Base-by-base conservation (phyloP, 2,329 filamentous ascomycete species). In the Sporothrix phasma region DNA sequence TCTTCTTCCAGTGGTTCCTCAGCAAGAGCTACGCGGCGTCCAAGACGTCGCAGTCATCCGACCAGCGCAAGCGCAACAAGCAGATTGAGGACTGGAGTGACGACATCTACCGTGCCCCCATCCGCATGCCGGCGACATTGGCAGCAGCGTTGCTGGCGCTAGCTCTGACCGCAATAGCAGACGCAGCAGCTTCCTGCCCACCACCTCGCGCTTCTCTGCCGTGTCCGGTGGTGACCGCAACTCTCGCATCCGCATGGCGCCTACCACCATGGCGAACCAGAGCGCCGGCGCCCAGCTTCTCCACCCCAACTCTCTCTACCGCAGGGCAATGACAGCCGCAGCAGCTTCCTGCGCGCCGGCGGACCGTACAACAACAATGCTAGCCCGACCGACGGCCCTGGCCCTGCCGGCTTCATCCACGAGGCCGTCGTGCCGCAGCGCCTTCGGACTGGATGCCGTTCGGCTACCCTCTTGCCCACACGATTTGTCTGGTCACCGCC, bases 81-180 rank as follows among this genome's bases (percentile, higher is more conserved):
- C 92, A 97, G 77, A 99, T 99, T 68, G 94, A 99, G 75, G 93
- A 97, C 71, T 99, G 94, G 94, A 88, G 88, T 15, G 90, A 97
- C 68, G 94, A 99, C 72, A 99, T 99, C 70, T 97, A 99, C 75
- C 89, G 92, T 49, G 89, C 93, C 3, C 91, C 92, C 26, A 87
- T 88, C 63, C 89, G 92, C 69, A 81, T 97, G 68, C 84, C 88
- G 3, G 86, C 19, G 85, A 96, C 70, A 78, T 88, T 47, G 83
- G 84, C 65, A 88, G 84, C 71, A 87, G 84, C 59, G 82, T 85
- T 66, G 76, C 76, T 19, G 81, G 80, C 11, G 76, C 78, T 11
- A 64, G 59, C 60, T 85, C 83, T 45, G 91, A 93, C 68, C 84
- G 89, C 61, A 81, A 79, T 63, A 91, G 83, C 82, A 96, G 93